Conservation (phyloP, 2,329 filamentous ascomycete species). For the Penicillium sp. region DNA sequence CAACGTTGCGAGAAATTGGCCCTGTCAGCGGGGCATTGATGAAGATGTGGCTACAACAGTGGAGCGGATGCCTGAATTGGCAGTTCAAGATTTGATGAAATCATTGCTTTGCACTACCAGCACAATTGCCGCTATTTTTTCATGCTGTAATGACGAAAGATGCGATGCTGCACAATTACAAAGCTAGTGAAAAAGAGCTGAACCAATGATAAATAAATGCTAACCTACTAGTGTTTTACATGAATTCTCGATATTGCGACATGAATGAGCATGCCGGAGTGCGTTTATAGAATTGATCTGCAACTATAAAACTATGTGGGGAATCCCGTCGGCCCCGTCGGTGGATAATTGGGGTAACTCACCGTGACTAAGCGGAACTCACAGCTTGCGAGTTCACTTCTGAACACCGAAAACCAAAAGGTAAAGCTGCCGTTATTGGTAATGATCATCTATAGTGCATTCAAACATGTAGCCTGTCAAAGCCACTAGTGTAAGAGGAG, state of each 20-base stretch:
- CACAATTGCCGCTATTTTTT: too few relatives aligned
- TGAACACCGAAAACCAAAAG: neutral
- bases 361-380: neutral
- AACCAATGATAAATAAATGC: too few relatives aligned
- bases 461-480: neutral
- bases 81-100: neutral
- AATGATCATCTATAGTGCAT: neutral
- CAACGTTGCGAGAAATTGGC: neutral
- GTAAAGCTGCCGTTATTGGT: neutral
- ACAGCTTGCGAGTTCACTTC: neutral
- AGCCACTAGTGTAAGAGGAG: neutral
- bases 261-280: neutral
- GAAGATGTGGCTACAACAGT: slow-evolving; percentile 6
- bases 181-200: too few relatives aligned
- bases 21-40: slow-evolving; percentile 3
- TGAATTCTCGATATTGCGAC: neutral
- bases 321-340: neutral
- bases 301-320: neutral
- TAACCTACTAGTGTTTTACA: too few relatives aligned
- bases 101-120: too few relatives aligned
- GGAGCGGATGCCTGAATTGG: neutral
- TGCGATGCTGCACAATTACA: too few relatives aligned
- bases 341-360: neutral
- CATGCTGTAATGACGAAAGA: too few relatives aligned
- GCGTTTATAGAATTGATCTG: neutral